Evolutionary conservation across 768 basidiomycete genomes (phyloP).

Genomic region (Termitomyces sp.): DNA sequence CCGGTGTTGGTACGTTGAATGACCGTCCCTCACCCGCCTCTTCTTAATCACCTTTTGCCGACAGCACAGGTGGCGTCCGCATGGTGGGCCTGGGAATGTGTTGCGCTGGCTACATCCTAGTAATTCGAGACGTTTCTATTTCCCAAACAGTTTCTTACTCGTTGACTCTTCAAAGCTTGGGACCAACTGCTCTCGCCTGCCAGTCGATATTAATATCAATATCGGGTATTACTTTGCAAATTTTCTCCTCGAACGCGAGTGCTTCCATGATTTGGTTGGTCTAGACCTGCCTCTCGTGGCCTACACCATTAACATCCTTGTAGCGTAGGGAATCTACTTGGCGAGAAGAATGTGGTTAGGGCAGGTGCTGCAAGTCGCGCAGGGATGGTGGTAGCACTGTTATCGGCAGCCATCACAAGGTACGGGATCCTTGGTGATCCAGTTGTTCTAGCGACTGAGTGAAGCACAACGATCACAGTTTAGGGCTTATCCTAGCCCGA

Average conservation of each 20-base stretch:
- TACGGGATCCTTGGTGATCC: not conserved
- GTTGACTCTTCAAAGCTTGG: no score
- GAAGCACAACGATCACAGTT: not conserved
- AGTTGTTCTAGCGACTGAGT: not conserved
- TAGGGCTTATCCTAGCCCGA: not conserved
- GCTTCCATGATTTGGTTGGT: constrained; percentile 76
- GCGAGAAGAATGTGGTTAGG: constrained; percentile 6
- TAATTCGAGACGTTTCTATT: no score
- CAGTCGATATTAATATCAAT: not conserved
- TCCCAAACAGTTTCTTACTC: no score
- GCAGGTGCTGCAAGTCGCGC: constrained; percentile 33
- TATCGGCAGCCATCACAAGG: not conserved
- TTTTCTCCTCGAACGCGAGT: constrained; percentile 74
- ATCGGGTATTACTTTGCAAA: constrained; percentile 72
- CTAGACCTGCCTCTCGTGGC: not conserved
- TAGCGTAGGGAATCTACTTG: constrained; percentile 7
- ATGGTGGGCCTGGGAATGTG: no score
- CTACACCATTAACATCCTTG: not conserved
- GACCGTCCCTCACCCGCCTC: no score
- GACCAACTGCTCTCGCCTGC: no score
- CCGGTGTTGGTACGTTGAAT: constrained; percentile 56
- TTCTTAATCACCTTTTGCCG: not conserved
- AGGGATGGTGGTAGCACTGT: constrained; percentile 48
- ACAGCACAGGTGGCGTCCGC: constrained; percentile 47
- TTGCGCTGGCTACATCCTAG: no score